A percentile compares a stretch with the other conserved stretches of the same genome.
Evolutionary conservation across 306 rosid genomes (phyloP).

Genomic region (Prosopis cineraria): DNA sequence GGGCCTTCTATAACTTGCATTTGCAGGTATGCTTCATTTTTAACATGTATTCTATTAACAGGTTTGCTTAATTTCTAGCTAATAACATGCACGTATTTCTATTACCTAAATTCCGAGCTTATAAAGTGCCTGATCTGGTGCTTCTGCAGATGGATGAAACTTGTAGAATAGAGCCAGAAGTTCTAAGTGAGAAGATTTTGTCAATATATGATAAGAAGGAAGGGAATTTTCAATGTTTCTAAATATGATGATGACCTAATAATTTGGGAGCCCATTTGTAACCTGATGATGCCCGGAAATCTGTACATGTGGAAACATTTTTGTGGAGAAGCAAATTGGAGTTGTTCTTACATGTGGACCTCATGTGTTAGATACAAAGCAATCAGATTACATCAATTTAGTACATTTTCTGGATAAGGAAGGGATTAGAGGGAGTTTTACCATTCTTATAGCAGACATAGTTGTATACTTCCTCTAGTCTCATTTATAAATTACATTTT

Average conservation of each 20-base stretch:
- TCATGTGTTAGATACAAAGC: neutral
- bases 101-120: neutral
- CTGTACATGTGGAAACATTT: neutral
- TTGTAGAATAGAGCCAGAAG: conserved; percentile 30
- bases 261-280: neutral
- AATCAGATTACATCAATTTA: neutral
- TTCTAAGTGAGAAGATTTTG: conserved; percentile 35
- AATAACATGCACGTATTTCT: neutral
- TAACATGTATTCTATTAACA: neutral
- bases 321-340: neutral
- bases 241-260: neutral
- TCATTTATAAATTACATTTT: no score
- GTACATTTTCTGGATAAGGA: neutral
- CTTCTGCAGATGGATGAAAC: conserved; percentile 38
- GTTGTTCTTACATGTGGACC: neutral
- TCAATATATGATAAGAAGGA: conserved; percentile 28
- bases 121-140: neutral
- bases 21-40: conserved; percentile 37
- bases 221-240: conserved; percentile 23
- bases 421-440: neutral
- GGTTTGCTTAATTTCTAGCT: neutral
- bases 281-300: conserved; percentile 14
- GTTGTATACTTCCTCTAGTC: no score
- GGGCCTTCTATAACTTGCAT: conserved; percentile 59
- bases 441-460: neutral